Base-by-base conservation (phyloP, 768 basidiomycete species). In the Leucosporidium yakuticum region DNA sequence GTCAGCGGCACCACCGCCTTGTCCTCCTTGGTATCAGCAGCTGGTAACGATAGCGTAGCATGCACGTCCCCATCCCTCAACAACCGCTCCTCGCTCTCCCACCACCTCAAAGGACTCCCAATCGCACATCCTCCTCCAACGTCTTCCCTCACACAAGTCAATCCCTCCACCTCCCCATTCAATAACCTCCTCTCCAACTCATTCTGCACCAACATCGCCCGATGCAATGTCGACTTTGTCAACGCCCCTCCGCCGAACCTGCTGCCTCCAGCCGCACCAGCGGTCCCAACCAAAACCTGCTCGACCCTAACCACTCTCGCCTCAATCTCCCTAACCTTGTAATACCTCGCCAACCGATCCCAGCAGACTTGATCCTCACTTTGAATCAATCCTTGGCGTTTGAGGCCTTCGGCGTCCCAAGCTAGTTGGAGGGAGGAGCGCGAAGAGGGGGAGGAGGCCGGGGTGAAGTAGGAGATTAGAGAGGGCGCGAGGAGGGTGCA, bases 401-500 rank as follows among this genome's bases (percentile, higher is more conserved):
- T 62, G 29, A 70, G 63, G 27, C 74, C 74, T 12, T 85, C 83
- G 58, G 66, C 54, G 82, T 80, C 62, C 83, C 80, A 70, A 83
- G 83, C 48, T 82, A 81, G 34, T 31, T 73, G 66, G n/a, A 68
- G 66, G 2, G 84, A 82, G 36, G 84, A 80, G 73, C 89, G 83
- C 32, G 84, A 82, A 74, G 87, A 84, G 64, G 90, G 53, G 60
- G 69, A 34, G 69, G 62, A 54, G 55, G 82, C n/a, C 88, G 89
- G 86, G 2, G 88, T 87, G 29, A 83, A 86, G 77, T 92, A 91
- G 65, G 89, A 83, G 59, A 89, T 85, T 60, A 94, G 84, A 25
- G 91, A 91, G 23, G 91, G 91, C 73, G 91, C 92, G 76, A 91
- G 89, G 63, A 94, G 84, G 23, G 88, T 60, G 58, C 67, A 72